phyloP scores from a whole-genome alignment of 1,139 yeast genomes.

The Saccharomyces hybrid region DNA sequence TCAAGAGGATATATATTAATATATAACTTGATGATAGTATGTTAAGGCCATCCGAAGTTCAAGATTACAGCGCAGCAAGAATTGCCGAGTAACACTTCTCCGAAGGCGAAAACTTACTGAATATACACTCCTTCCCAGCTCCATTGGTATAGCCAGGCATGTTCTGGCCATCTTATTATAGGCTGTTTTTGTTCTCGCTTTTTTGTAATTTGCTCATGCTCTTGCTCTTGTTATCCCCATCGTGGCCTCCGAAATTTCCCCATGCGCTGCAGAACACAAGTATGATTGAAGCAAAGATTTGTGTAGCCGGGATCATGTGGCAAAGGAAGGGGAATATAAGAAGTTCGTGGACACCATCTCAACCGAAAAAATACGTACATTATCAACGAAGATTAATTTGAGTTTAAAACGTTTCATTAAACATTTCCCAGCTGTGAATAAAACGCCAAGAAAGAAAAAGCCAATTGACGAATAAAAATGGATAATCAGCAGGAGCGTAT shows the following conservation, averaged over 20 bases:
- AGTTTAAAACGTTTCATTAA: background rate
- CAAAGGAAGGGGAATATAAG: background rate
- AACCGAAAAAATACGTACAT: too few species aligned
- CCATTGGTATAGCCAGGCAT: background rate
- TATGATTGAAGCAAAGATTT: background rate
- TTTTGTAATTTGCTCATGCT: background rate
- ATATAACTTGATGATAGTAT: background rate
- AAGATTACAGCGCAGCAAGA: background rate
- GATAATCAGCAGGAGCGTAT: conserved; percentile 3
- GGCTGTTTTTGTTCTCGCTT: background rate
- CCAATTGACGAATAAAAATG: conserved; percentile 2
- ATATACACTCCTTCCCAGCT: background rate
- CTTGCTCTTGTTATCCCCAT: conserved; percentile 1
- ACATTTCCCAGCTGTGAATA: background rate
- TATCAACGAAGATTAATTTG: background rate
- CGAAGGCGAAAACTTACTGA: background rate
- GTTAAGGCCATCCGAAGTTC: background rate
- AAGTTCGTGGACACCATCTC: background rate
- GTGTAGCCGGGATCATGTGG: background rate
- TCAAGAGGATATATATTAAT: too few species aligned
- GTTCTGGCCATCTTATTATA: background rate
- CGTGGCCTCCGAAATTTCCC: conserved; percentile 1
- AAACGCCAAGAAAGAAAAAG: background rate
- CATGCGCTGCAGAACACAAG: conserved; percentile 1
- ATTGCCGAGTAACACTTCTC: background rate